Evolutionary conservation across 192 early-diverging fungal genomes (phyloP).

Genomic region (Coemansia sp.): DNA sequence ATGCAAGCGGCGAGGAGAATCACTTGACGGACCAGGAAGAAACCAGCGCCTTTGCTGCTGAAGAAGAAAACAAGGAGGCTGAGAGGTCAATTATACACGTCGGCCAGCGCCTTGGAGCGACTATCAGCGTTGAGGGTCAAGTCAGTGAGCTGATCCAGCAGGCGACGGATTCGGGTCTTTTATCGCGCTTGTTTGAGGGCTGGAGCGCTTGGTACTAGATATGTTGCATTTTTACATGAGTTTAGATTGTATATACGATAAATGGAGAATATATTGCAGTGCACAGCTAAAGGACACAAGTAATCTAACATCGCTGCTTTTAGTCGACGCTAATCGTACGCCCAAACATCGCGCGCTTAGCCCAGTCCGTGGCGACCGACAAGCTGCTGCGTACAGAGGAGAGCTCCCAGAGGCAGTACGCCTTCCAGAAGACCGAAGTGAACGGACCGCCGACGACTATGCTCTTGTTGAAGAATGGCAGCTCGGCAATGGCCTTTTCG

Average conservation of each 20-base stretch:
- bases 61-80: constrained; percentile 67
- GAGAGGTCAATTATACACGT: constrained; percentile 67
- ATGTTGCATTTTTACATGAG: not conserved
- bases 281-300: not conserved
- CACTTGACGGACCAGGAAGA: constrained; percentile 16
- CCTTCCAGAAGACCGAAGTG: constrained; percentile 75
- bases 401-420: constrained; percentile 76
- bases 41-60: constrained; percentile 7
- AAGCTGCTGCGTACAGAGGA: constrained; percentile 83
- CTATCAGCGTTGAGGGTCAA: constrained; percentile 69
- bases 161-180: constrained; percentile 61
- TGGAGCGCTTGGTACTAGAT: constrained; percentile 53
- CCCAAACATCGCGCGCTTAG: constrained; percentile 85
- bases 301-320: constrained; percentile 13
- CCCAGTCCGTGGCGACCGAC: constrained; percentile 90
- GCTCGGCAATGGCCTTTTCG: constrained; percentile 51
- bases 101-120: constrained; percentile 60
- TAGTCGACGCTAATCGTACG: constrained; percentile 89
- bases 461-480: constrained; percentile 67
- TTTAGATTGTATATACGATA: not conserved
- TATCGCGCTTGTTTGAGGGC: constrained; percentile 66
- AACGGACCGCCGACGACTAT: constrained; percentile 65
- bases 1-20: not conserved
- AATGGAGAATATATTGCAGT: not conserved
- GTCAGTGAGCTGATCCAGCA: constrained; percentile 73